Percentiles rank a stretch among this genome's conserved stretches.
Conservation (phyloP, 768 basidiomycete species). For the Russula emetica region DNA sequence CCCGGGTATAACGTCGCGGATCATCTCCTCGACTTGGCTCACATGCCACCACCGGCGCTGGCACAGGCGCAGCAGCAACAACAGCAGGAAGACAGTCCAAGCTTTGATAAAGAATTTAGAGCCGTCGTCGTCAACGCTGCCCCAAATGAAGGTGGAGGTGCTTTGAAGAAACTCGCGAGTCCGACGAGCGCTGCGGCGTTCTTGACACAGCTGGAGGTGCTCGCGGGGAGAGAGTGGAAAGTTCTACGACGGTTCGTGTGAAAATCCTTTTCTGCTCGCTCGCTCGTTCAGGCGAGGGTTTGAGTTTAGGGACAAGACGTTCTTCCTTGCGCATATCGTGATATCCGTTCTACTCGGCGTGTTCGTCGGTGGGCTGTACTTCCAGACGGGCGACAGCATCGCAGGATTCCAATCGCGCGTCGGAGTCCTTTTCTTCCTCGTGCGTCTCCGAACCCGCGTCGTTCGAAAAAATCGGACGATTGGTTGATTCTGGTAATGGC, state of each 20-base stretch:
- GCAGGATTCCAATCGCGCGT: conserved; percentile 92
- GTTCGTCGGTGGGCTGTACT: conserved; percentile 89
- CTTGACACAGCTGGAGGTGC: conserved; percentile 81
- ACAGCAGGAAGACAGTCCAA: conserved; percentile 39
- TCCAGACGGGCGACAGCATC: conserved; percentile 70
- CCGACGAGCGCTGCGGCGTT: conserved; percentile 66
- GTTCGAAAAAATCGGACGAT: not conserved
- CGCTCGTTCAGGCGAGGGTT: not conserved
- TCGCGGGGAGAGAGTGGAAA: conserved; percentile 84
- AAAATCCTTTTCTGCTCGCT: not conserved
- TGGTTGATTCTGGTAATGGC: not conserved
- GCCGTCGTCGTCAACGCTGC: too few relatives aligned
- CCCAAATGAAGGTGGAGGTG: conserved; percentile 18
- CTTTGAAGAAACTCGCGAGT: conserved; percentile 10
- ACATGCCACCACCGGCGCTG: conserved; percentile 46
- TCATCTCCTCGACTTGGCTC: conserved; percentile 85
- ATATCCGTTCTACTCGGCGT: conserved; percentile 73
- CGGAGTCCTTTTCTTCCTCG: conserved; percentile 93
- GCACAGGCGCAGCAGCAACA: not conserved
- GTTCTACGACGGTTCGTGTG: conserved; percentile 58
- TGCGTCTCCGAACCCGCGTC: conserved; percentile 33
- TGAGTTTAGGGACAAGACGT: conserved; percentile 63
- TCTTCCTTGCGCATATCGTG: conserved; percentile 74
- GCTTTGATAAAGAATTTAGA: conserved; percentile 4
- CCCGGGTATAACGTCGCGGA: conserved; percentile 91